Conservation (phyloP, 176 grass and related monocot species). For the Carex myosuroides region DNA sequence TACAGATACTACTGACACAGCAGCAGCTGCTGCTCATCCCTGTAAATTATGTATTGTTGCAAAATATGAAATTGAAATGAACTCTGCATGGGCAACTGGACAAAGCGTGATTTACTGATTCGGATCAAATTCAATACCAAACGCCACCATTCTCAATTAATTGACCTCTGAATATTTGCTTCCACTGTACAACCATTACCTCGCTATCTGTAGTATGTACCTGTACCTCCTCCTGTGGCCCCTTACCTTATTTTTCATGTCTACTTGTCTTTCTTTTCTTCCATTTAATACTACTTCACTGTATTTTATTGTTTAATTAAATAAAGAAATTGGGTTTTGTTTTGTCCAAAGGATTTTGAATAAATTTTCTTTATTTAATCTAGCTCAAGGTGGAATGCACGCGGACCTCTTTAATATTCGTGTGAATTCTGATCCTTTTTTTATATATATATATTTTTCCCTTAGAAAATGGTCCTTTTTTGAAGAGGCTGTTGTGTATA, state of each 20-base stretch:
- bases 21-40: not conserved
- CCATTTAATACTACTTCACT: not conserved
- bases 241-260: not conserved
- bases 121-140: not conserved
- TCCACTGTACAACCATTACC: constrained; percentile 1
- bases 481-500: not conserved
- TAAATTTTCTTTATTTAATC: too few relatives aligned
- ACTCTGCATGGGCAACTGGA: not conserved
- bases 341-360: too few relatives aligned
- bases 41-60: constrained; percentile 3
- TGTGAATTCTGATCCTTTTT: too few relatives aligned
- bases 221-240: not conserved
- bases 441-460: not conserved
- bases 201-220: not conserved
- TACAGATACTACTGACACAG: not conserved
- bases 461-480: not conserved
- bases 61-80: not conserved
- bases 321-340: not conserved
- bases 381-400: too few relatives aligned
- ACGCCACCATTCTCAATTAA: constrained; percentile 18
- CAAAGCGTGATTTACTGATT: not conserved
- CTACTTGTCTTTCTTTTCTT: not conserved
- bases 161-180: constrained; percentile 7
- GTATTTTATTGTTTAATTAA: not conserved
- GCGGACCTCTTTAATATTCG: too few relatives aligned